These are phyloP conservation scores for Lecanicillium sp. DNA, from an alignment of 2,329 filamentous ascomycete genomes.

Conservation along the genomic window DNA sequence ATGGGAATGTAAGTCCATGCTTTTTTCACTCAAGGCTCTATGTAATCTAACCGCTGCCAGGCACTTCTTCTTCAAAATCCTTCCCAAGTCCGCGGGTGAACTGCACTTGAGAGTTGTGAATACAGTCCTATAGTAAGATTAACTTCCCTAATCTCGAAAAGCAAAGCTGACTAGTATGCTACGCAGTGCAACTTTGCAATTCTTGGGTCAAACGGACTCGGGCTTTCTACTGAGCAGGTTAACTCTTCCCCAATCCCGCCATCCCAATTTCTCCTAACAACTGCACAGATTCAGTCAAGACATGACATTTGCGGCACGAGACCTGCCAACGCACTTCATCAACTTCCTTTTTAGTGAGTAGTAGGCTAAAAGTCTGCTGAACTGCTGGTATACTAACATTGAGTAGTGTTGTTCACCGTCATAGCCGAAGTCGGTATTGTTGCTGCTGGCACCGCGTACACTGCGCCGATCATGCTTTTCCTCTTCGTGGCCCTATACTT, in stretches of 20 bases:
- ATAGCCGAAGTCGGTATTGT: slow-evolving; percentile 39
- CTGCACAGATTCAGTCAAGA: too few relatives aligned
- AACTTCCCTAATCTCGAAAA: background rate
- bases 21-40: background rate
- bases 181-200: background rate
- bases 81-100: background rate
- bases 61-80: background rate
- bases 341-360: background rate
- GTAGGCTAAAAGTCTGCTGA: background rate
- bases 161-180: background rate
- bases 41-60: background rate
- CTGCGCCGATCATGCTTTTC: slow-evolving; percentile 37
- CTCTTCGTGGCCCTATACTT: slow-evolving; percentile 15
- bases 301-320: too few relatives aligned
- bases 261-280: too few relatives aligned
- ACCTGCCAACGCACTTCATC: background rate
- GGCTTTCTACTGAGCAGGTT: background rate
- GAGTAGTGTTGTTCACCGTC: slow-evolving; percentile 27
- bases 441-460: slow-evolving; percentile 35
- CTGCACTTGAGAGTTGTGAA: background rate
- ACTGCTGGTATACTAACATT: background rate
- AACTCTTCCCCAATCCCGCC: too few relatives aligned
- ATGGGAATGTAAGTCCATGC: background rate
- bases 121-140: background rate
- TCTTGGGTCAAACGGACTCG: background rate